phyloP scores from a whole-genome alignment of 2,329 filamentous ascomycete species.

The Ilyonectria sp. region DNA sequence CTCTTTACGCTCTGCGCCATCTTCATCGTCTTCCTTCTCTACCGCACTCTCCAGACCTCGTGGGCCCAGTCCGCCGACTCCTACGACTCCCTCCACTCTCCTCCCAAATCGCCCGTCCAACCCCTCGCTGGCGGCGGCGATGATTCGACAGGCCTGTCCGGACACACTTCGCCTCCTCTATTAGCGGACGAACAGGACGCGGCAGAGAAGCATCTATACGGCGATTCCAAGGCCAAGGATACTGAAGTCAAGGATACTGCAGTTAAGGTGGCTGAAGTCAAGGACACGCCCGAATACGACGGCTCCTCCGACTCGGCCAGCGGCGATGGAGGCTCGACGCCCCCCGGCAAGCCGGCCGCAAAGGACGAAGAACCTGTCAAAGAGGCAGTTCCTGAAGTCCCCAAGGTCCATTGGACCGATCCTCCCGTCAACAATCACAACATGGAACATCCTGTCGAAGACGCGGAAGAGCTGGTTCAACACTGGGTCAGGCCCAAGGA shows the following conservation, averaged over 20 bases:
- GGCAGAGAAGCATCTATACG: slow-evolving; percentile 19
- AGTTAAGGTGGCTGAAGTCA: slow-evolving; percentile 1
- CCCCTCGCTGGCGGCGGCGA: slow-evolving; percentile 30
- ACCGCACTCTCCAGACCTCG: slow-evolving; percentile 63
- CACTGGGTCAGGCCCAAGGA: slow-evolving; percentile 85
- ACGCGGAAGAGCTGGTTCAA: slow-evolving; percentile 51
- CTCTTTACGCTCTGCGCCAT: slow-evolving; percentile 71
- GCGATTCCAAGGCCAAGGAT: slow-evolving; percentile 25
- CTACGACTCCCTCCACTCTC: slow-evolving; percentile 29
- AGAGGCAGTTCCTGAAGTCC: slow-evolving; percentile 33
- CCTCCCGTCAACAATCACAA: slow-evolving; percentile 44
- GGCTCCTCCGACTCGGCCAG: slow-evolving; percentile 11
- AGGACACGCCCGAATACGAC: slow-evolving; percentile 19
- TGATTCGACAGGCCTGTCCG: slow-evolving; percentile 35
- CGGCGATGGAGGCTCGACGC: background rate
- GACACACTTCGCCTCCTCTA: slow-evolving; percentile 26
- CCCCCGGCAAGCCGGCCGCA: background rate
- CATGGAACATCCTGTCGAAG: slow-evolving; percentile 33
- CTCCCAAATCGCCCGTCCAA: slow-evolving; percentile 28
- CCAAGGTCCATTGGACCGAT: slow-evolving; percentile 47
- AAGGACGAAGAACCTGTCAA: slow-evolving; percentile 15
- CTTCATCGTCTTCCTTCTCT: slow-evolving; percentile 69
- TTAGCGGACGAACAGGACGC: slow-evolving; percentile 27
- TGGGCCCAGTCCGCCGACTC: slow-evolving; percentile 49
- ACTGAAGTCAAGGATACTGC: background rate